Evolutionary conservation across 768 basidiomycete genomes (phyloP), one percentile per base, ranked within the genome.

Genomic region (Inosperma sp.): DNA sequence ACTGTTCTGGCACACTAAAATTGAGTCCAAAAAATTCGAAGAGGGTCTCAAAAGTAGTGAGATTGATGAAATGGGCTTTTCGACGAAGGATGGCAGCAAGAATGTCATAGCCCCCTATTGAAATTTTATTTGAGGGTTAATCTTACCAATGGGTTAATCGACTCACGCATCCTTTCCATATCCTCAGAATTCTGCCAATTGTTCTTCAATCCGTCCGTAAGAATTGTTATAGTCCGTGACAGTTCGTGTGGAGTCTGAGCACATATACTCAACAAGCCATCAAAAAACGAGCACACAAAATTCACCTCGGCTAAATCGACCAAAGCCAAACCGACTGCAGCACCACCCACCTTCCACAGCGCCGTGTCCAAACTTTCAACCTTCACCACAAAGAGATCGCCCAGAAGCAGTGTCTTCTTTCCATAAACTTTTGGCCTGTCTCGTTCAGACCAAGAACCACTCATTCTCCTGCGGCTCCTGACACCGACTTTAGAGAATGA

Each of bases 131-230:
- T 43, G n/a, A 45, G 12, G 34, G 9, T 13, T 19, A 21, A n/a
- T 5, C 44, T 30, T 31, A 2, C 37, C 34, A 30, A 5, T 41
- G 5, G n/a, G 13, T 34, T 37, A 12, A 35, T n/a, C 10, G 33
- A 74, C 86, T 60, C 58, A 93, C 92, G 82, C 48, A 93, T 68
- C 27, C 85, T 75, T 62, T 95, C 93, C 85, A 94, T 92, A 58
- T 96, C 94, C 62, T 94, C 93, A 29, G 89, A 93, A 60, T 91
- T 92, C 59, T 89, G 81, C 94, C 94, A 97, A 58, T 82, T 88
- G 57, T 87, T 84, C 56, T 81, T 81, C 37, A 96, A 64, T 2
- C 86, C 81, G 58, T 94, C 91, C 7, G 81, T 77, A 17, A 95
- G 66, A 22, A 93, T 80, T 3, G 82, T 72, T 5, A 93, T 65